Base-by-base conservation (phyloP, 1,284 basidiomycete genomes). In the Fomitopsis schrenkii region DNA sequence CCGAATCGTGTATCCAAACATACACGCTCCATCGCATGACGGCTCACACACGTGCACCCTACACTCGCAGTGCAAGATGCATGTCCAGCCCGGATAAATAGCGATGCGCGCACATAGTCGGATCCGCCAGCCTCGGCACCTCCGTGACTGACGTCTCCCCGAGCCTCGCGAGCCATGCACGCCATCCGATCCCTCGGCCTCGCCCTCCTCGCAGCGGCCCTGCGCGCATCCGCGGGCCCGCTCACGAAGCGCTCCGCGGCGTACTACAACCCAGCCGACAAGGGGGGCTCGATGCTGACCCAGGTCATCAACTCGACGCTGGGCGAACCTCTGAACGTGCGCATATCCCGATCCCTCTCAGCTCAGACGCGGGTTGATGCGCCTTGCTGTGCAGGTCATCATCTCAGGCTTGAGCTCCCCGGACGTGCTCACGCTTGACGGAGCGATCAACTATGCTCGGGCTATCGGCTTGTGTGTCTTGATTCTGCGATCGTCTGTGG, bases 281-380 rank as follows among this genome's bases (percentile, higher is more conserved):
- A 71, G 8, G 86, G 85, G 3, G 86, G 85, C 1, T 84, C 84
- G 2, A 77, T 83, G 79, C 77, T 87, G 33, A 73, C 78, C 61
- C 68, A 81, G 55, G 73, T 82, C 17, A 75, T 76, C 15, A 64
- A 74, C 56, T 81, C 38, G 9, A 40, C 80, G 6, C 66, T 73
- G 2, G 90, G 90, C 36, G 90, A 91, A 73, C 90, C 90, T 30
- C 72, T 92, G 60, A 92, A 92, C 65, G 82, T 86, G 60, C 41
- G 76, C 67, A 36, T 40, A 15, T 15, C 26, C 35, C 5, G 17
- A 33, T 55, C 8, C 28, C 35, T 19, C 53, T 40, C 38, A 33
- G 4, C 30, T 33, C 14, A 8, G 38, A 40, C 12, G 38, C 38
- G 38, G 38, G 38, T 40, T 40, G 38, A 40, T 15, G 12, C 14